Conservation (phyloP, 163 green algal species). For the Prototheca wickerhamii region DNA sequence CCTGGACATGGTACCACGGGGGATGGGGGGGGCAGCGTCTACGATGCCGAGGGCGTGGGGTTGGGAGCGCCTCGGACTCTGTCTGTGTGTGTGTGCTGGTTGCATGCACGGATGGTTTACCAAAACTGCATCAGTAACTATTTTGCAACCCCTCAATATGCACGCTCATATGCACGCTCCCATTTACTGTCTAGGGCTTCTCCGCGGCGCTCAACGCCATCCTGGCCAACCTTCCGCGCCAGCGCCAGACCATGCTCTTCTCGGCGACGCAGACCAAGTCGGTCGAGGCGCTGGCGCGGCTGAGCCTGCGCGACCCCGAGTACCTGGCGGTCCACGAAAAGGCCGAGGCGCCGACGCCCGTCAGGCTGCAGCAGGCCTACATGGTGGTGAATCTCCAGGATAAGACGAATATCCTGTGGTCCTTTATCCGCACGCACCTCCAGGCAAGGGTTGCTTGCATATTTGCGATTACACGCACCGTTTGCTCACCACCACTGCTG, state of each 20-base stretch:
- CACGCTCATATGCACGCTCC: constrained; percentile 1
- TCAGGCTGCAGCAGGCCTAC: constrained; percentile 78
- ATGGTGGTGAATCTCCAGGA: constrained; percentile 51
- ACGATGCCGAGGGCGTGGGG: too few relatives aligned
- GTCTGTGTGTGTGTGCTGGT: too few relatives aligned
- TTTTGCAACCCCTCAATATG: not conserved
- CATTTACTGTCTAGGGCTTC: constrained; percentile 46
- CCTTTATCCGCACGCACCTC: constrained; percentile 90
- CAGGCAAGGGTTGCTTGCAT: constrained; percentile 34
- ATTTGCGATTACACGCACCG: not conserved
- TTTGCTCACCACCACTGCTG: not conserved
- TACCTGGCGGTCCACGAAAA: constrained; percentile 89
- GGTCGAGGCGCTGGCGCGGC: constrained; percentile 78
- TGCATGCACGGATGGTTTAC: too few relatives aligned
- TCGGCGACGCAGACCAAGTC: constrained; percentile 91
- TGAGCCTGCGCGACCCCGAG: constrained; percentile 74
- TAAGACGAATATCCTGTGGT: constrained; percentile 93
- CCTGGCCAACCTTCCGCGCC: constrained; percentile 71
- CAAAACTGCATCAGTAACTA: too few relatives aligned
- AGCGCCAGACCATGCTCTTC: constrained; percentile 90
- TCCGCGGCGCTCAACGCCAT: constrained; percentile 82
- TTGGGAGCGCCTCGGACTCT: too few relatives aligned
- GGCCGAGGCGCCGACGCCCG: constrained; percentile 71
- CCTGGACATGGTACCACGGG: constrained; percentile 73
- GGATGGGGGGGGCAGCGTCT: too few relatives aligned